These are phyloP conservation scores for Penicillium robsamsonii DNA, from an alignment of 495 filamentous ascomycete genomes.

Conservation along the genomic window DNA sequence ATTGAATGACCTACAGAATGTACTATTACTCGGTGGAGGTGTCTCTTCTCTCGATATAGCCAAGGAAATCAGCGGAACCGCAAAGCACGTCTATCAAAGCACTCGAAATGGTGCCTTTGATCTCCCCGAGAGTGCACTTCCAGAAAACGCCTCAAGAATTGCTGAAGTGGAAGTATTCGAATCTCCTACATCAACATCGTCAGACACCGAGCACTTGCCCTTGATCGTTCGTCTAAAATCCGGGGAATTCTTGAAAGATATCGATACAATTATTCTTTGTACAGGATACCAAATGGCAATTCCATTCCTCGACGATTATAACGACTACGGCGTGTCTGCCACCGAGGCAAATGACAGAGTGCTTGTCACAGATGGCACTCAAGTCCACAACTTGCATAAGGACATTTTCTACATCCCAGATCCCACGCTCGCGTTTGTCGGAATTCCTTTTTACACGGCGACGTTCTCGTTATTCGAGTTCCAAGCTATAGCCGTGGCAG, in stretches of 20 bases:
- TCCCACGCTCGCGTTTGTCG: conserved; percentile 60
- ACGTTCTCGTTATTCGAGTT: conserved; percentile 66
- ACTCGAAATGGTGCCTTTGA: conserved; percentile 58
- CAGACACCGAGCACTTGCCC: conserved; percentile 39
- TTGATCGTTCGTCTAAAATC: conserved; percentile 39
- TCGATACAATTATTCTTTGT: conserved; percentile 58
- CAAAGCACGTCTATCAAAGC: conserved; percentile 56
- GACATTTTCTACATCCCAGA: conserved; percentile 68
- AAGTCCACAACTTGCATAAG: conserved; percentile 65
- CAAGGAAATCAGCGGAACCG: conserved; percentile 50
- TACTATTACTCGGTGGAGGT: conserved; percentile 59
- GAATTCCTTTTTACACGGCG: conserved; percentile 58
- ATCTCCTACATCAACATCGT: conserved; percentile 19
- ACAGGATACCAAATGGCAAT: conserved; percentile 64
- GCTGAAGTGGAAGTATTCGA: conserved; percentile 41
- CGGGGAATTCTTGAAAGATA: conserved; percentile 42
- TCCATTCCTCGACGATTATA: conserved; percentile 54
- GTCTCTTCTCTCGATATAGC: conserved; percentile 62
- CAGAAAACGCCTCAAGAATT: conserved; percentile 48
- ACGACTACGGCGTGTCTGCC: conserved; percentile 30
- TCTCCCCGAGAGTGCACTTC: conserved; percentile 46
- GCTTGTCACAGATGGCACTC: conserved; percentile 61
- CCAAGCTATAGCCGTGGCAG: conserved; percentile 58
- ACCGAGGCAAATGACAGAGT: conserved; percentile 46
- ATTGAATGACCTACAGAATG: conserved; percentile 38